Conservation (phyloP, 2,329 filamentous ascomycete species). For the Parasarocladium wereldwijsianum region DNA sequence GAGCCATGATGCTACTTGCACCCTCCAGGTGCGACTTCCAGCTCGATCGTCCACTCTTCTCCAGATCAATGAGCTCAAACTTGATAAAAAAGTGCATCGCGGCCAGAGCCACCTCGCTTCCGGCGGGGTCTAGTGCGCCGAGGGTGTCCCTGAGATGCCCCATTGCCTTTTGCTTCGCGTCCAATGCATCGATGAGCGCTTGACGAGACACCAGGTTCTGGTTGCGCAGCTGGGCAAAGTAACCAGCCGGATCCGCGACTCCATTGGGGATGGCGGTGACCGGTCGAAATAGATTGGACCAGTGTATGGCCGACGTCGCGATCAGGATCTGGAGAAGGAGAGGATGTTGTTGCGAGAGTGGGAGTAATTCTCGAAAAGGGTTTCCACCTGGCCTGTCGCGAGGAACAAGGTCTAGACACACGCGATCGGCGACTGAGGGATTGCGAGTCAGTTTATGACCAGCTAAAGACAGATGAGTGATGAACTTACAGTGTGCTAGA, state of each 20-base stretch:
- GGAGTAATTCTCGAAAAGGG: constrained; percentile 33
- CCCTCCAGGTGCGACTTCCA: constrained; percentile 33
- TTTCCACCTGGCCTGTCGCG: constrained; percentile 30
- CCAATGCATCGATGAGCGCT: constrained; percentile 30
- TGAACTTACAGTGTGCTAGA: constrained; percentile 32
- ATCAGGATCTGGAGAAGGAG: constrained; percentile 33
- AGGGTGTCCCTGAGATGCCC: constrained; percentile 25
- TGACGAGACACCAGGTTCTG: constrained; percentile 21
- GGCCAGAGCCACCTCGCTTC: constrained; percentile 30
- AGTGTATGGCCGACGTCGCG: constrained; percentile 33
- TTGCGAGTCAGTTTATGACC: neutral
- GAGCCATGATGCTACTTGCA: constrained; percentile 25
- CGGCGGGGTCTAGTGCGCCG: constrained; percentile 21
- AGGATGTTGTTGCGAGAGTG: constrained; percentile 28
- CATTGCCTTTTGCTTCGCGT: constrained; percentile 31
- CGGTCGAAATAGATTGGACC: constrained; percentile 26
- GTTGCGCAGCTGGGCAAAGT: constrained; percentile 20
- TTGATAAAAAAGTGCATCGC: constrained; percentile 36
- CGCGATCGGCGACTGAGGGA: constrained; percentile 24
- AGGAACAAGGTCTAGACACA: constrained; percentile 39
- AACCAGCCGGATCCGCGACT: constrained; percentile 19
- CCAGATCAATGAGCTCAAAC: constrained; percentile 34
- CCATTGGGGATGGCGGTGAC: constrained; percentile 15
- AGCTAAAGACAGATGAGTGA: too few species aligned
- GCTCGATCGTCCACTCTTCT: constrained; percentile 22